Base-by-base conservation (phyloP, 2,329 filamentous ascomycete genomes). In the Fusarium mexicanum region DNA sequence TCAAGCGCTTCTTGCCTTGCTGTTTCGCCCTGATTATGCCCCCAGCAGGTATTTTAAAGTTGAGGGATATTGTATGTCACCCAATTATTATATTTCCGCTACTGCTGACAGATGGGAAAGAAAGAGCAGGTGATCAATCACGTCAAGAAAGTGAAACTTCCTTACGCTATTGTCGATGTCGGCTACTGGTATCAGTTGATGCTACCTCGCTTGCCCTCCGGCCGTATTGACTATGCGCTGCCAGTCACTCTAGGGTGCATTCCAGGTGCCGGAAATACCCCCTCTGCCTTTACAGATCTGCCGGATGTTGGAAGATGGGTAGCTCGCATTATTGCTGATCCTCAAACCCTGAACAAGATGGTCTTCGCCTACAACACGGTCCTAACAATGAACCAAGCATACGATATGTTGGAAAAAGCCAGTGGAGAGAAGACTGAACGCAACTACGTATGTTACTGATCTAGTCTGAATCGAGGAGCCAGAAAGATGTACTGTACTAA, bases 101-200 rank as follows among this genome's bases (percentile, higher is more conserved):
- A 47, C 44, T 13, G 5, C 44, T 47, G 20, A 47, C 18, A 47
- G 24, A 0, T 29, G 12, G 16, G 6, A 47, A 29, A 47, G 44
- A 29, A 47, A 47, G 24, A 47, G 8, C 44, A 29, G 6, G 44
- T 47, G 18, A 29, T 47, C 24, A 47, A 47, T 47, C 44, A 47
- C 18, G 18, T 47, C 44, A 47, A 47, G 8, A 51, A 38, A 26
- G 44, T 41, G 6, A 26, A 60, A 13, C 11, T 50, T 18, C 44
- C 58, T 29, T 51, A 61, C 26, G 41, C 44, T 10, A 82, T 88
- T 76, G 85, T 90, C 54, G 88, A 91, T 72, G 83, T 89, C 14
- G 89, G 89, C n/a, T 90, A 82, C 81, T 90, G 89, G 89, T 87
- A 88, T 76, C 87, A 90, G 74, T 69, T 87, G 31, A 80, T 81